These are phyloP conservation scores for Nigrospora oryzae DNA, from an alignment of 2,329 filamentous ascomycete genomes.

Conservation along the genomic window DNA sequence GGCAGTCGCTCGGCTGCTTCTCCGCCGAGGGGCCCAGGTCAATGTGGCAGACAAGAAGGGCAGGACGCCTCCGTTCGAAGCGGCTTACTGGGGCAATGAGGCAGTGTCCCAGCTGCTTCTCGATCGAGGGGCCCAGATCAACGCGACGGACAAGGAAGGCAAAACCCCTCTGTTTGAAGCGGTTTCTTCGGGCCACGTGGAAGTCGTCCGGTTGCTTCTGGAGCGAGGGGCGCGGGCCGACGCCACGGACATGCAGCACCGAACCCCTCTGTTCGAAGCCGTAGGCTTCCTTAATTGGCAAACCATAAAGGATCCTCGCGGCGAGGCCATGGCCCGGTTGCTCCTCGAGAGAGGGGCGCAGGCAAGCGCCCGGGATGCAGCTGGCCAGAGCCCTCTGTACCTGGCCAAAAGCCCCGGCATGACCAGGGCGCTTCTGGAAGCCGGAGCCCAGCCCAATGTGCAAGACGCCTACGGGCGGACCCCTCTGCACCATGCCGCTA, in stretches of 20 bases:
- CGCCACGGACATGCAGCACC: neutral
- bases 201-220: slow-evolving; percentile 3
- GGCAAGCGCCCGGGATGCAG: no score
- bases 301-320: neutral
- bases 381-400: no score
- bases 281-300: neutral
- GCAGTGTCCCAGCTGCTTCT: slow-evolving; percentile 3
- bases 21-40: neutral
- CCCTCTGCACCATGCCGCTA: no score
- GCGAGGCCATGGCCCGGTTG: neutral
- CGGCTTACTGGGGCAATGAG: slow-evolving; percentile 3
- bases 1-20: neutral
- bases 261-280: neutral
- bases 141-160: neutral
- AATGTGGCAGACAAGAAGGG: neutral
- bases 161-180: neutral
- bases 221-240: neutral
- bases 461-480: no score
- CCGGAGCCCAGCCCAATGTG: no score
- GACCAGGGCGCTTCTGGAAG: no score
- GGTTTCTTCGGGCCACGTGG: neutral
- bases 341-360: neutral
- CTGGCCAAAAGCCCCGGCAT: no score
- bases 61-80: slow-evolving; percentile 3
- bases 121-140: neutral